These are phyloP conservation scores for Calonectria crousiana DNA, from an alignment of 2,329 filamentous ascomycete species.

Conservation along the genomic window DNA sequence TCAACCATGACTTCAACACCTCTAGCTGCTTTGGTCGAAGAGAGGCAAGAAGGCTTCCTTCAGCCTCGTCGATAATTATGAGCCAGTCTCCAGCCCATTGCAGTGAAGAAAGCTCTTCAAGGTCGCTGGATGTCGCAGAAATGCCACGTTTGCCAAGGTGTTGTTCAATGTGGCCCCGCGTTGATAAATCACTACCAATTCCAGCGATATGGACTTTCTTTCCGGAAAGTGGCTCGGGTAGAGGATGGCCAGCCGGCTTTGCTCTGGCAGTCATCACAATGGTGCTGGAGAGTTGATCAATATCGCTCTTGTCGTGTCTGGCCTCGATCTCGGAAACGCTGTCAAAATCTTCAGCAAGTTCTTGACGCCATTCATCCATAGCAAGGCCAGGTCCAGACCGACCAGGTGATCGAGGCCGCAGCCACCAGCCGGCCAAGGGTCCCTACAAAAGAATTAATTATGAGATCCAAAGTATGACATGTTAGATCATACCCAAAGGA, in stretches of 20 bases:
- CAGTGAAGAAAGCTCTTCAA: background rate
- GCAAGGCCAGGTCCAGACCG: slow-evolving; percentile 38
- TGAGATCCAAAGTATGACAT: background rate
- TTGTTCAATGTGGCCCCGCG: background rate
- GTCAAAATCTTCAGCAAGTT: slow-evolving; percentile 37
- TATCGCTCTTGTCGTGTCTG: slow-evolving; percentile 9
- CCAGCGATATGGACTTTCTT: background rate
- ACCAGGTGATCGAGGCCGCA: slow-evolving; percentile 39
- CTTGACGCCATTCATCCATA: slow-evolving; percentile 40
- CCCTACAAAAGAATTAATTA: slow-evolving; percentile 28
- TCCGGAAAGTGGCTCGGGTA: background rate
- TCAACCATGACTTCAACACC: slow-evolving; percentile 34
- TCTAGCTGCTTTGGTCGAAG: slow-evolving; percentile 26
- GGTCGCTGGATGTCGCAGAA: background rate
- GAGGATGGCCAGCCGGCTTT: slow-evolving; percentile 22
- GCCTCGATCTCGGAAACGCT: slow-evolving; percentile 17
- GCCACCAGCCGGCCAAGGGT: slow-evolving; percentile 40
- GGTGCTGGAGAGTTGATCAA: slow-evolving; percentile 35
- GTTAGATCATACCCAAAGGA: background rate
- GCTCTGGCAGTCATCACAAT: slow-evolving; percentile 39
- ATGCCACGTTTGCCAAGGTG: background rate
- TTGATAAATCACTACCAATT: slow-evolving; percentile 5
- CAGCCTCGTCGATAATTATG: background rate
- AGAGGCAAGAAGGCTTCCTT: slow-evolving; percentile 27
- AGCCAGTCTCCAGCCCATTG: background rate